These are phyloP conservation scores for Lecanicillium sp. DNA, from an alignment of 2,329 filamentous ascomycete species.

Conservation along the genomic window DNA sequence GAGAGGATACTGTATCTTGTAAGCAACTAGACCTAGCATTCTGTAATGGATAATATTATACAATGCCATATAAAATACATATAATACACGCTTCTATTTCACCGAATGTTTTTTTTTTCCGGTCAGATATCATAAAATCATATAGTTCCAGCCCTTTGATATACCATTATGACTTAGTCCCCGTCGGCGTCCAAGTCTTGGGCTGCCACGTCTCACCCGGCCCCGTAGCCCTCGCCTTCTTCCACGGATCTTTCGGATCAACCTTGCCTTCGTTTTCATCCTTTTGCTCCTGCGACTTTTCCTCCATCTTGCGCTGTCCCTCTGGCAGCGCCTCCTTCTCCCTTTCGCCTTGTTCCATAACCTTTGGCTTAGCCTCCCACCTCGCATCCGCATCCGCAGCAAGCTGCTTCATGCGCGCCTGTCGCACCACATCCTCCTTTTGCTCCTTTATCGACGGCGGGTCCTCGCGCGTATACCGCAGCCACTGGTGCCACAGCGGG, in stretches of 20 bases:
- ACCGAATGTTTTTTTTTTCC: not conserved
- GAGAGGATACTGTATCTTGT: too few species aligned
- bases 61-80: too few species aligned
- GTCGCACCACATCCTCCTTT: slow-evolving; percentile 41
- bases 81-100: too few species aligned
- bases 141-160: too few species aligned
- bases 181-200: slow-evolving; percentile 47
- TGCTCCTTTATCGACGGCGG: slow-evolving; percentile 52
- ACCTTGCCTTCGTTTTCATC: slow-evolving; percentile 8
- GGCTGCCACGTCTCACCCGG: slow-evolving; percentile 63
- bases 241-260: slow-evolving; percentile 46
- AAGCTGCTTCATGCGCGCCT: slow-evolving; percentile 43
- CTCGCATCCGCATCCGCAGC: slow-evolving; percentile 54
- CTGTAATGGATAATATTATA: too few species aligned
- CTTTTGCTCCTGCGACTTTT: slow-evolving; percentile 3
- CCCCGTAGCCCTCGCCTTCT: slow-evolving; percentile 33
- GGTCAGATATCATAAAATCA: too few species aligned
- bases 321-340: slow-evolving; percentile 9
- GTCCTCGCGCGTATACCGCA: slow-evolving; percentile 48
- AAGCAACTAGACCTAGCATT: too few species aligned
- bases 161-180: slow-evolving; percentile 25
- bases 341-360: slow-evolving; percentile 29
- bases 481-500: slow-evolving; percentile 62
- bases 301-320: slow-evolving; percentile 13
- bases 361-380: slow-evolving; percentile 51